Base-by-base conservation (phyloP, 1,139 yeast species). In the Debaryomycetaceae sp. region DNA sequence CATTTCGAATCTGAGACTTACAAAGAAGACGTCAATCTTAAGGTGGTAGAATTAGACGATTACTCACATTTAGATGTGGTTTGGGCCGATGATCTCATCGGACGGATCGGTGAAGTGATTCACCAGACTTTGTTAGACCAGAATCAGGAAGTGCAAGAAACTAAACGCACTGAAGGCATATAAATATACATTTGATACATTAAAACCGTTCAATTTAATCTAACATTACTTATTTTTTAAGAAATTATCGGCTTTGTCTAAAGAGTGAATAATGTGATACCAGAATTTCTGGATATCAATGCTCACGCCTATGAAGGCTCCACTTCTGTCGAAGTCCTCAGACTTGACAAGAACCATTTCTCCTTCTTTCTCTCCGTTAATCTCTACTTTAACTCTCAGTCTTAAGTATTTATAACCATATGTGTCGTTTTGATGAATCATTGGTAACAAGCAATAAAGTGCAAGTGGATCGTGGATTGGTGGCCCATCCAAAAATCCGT, bases 381-480 rank as follows among this genome's bases (percentile, higher is more conserved):
- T 48, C 8, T 58, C 54, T 7, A 69, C 68, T 3, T 48, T 43
- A 22, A 72, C 46, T 34, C 53, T 52, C 37, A 65, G 58, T 43
- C 61, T 60, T n/a, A 61, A 45, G 44, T 62, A 66, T 42, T 64
- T 66, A 45, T 62, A 62, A n/a, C 62, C 60, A 47, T 66, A 72
- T 9, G 59, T 52, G 37, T 66, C 55, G n/a, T 54, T 58, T 11
- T 66, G 63, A 36, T 68, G 66, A 29, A 76, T 54, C 35, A 66
- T 42, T 4, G 84, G 80, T 38, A 86, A 60, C 24, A 86, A 58
- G 0, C 80, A 79, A 42, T 77, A 81, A 3, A 87, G 69, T 0
- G 96, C 88, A 39, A 87, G 65, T 0, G 96, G 95, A 58, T 88
- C 96, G 61, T 89, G 96, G 1, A 87, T 74, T 1, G 95, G 91